Base-by-base conservation (phyloP, 2,329 filamentous ascomycete genomes). In the Diaporthe humulicola region DNA sequence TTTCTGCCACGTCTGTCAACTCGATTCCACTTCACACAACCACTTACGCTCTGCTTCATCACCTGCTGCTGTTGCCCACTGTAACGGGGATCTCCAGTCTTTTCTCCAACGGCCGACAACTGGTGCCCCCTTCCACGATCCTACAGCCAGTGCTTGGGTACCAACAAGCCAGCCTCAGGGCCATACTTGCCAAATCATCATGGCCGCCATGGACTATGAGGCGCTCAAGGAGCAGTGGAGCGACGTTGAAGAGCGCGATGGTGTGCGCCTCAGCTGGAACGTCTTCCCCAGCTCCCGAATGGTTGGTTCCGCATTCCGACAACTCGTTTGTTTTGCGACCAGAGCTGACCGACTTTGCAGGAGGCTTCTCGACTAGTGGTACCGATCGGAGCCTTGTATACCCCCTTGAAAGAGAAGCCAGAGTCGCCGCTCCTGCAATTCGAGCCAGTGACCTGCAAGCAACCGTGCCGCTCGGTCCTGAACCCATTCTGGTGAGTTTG, bases 231-330 rank as follows among this genome's bases (percentile, higher is more conserved):
- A 98, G 86, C 94, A 96, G 87, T 98, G 96, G 96, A 95, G 93
- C 81, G 95, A 98, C 84, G 93, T 98, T 75, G 97, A 99, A 88
- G 97, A 99, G 82, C 93, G 95, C 79, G 97, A 99, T 91, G 97
- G 97, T 76, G 92, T 98, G 81, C 93, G 97, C 77, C 90, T 99
- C 78, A 98, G 96, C 86, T 99, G 97, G 97, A 99, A 99, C 84
- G 97, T 97, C 76, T 98, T 99, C 82, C 97, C 97, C 67, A 98
- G 96, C 88, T 96, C 96, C 82, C 95, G 97, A 84, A 98, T 99
- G 95, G 96, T 95, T 80, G 80, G 90, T 86, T 73, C 73, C 48
- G 57, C 56, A 45, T 57, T 52, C 70, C 45, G 38, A 38, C 28
- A 42, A 42, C 17, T 22, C 56, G 28, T 17, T 17, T 67, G 70